phyloP scores from a whole-genome alignment of 805 yeast species.

The Metschnikowia reukaufii region DNA sequence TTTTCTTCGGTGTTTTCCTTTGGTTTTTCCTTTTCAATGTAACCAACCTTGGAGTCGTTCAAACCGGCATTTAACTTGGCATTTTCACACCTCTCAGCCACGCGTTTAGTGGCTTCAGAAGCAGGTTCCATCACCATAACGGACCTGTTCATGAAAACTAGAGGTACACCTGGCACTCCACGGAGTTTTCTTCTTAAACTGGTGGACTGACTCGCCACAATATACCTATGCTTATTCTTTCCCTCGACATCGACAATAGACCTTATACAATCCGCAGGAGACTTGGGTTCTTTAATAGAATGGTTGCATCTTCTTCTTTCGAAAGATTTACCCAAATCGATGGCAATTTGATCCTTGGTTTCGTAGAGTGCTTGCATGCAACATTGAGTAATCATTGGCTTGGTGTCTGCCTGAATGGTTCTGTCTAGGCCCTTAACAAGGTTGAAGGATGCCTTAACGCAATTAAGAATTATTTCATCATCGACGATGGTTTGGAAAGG shows the following conservation, averaged over 20 bases:
- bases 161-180: constrained; percentile 83
- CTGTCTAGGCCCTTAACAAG: constrained; percentile 76
- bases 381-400: constrained; percentile 93
- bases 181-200: constrained; percentile 68
- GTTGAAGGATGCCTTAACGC: constrained; percentile 69
- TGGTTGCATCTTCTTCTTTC: constrained; percentile 96
- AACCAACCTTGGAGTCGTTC: constrained; percentile 62
- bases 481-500: constrained; percentile 92
- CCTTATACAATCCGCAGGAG: constrained; percentile 74
- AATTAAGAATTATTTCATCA: constrained; percentile 67
- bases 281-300: constrained; percentile 56
- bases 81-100: constrained; percentile 50
- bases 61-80: constrained; percentile 75
- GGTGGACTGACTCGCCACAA: constrained; percentile 81
- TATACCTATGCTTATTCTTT: constrained; percentile 84
- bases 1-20: constrained; percentile 21
- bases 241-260: constrained; percentile 70
- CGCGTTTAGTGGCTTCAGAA: constrained; percentile 60
- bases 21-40: constrained; percentile 23
- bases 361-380: constrained; percentile 84
- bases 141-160: constrained; percentile 81
- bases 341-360: constrained; percentile 70
- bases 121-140: constrained; percentile 97
- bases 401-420: constrained; percentile 81
- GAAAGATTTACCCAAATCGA: constrained; percentile 73